Conservation (phyloP, 2,329 filamentous ascomycete genomes). For the Arthrocladium fulminans region DNA sequence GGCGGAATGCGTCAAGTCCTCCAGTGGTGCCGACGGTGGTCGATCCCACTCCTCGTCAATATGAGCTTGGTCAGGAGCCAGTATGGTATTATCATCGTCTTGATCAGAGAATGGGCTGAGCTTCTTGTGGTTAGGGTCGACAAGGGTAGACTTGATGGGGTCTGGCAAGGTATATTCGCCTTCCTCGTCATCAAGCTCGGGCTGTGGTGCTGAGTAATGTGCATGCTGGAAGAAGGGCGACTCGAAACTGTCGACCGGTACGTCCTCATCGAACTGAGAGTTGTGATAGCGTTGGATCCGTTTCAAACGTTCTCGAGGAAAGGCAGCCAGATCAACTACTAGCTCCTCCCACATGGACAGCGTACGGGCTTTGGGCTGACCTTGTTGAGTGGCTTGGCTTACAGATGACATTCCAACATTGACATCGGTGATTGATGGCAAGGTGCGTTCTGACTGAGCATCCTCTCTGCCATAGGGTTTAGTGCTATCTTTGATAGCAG, state of each 20-base stretch:
- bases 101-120: constrained; percentile 2
- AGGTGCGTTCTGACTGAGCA: background rate
- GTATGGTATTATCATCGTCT: constrained; percentile 1
- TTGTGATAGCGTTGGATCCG: constrained; percentile 20
- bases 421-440: constrained; percentile 14
- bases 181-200: constrained; percentile 19
- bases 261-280: constrained; percentile 21
- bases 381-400: constrained; percentile 2
- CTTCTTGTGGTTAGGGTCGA: constrained; percentile 11
- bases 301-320: constrained; percentile 20
- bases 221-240: constrained; percentile 14
- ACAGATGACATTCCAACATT: constrained; percentile 9
- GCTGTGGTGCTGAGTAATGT: constrained; percentile 20
- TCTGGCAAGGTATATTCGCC: constrained; percentile 22
- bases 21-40: background rate
- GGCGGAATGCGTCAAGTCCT: background rate
- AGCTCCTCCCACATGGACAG: constrained; percentile 21
- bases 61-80: background rate
- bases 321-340: constrained; percentile 20
- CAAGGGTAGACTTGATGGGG: constrained; percentile 12
- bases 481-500: constrained; percentile 25
- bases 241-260: constrained; percentile 6
- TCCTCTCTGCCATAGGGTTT: background rate
- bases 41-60: constrained; percentile 4
- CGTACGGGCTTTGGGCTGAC: constrained; percentile 9